Evolutionary conservation across 2,329 filamentous ascomycete species (phyloP), one percentile per base, ranked within the genome.

Genomic region (Alternaria triticina): DNA sequence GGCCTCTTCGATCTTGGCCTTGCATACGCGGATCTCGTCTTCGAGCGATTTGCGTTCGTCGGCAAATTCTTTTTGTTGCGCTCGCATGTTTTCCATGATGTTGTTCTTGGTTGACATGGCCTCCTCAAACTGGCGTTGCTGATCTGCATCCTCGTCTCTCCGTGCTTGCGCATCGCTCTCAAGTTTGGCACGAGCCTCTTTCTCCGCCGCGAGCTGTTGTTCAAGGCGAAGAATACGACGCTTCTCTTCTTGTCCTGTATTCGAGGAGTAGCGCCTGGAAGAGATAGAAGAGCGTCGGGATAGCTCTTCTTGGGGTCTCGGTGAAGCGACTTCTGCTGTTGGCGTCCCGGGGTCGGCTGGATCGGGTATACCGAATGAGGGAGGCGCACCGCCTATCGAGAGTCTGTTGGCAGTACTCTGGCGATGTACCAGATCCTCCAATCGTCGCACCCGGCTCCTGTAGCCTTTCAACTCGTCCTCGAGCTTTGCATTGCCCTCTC

Each of bases 61-160:
- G 36, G 91, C 85, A 70, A 97, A 97, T 74, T 98, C 96, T 25
- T 89, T 89, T 79, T 97, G 93, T 68, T 96, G 88, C 12, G 94
- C 91, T 75, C 98, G 94, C 83, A 99, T 93, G 74, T 99, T 99
- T 68, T 93, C 91, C 81, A 99, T 89, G 10, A 99, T 87, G 78
- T 98, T 96, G 71, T 92, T 91, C 79, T 99, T 99, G 1, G 92
- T 97, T 3, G 93, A 94, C 71, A 96, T 93, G 6, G 89, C 92
- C 78, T 98, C 95, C 67, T 96, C 89, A 65, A 97, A 87, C 72
- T 90, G 90, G 73, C 84, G 87, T 82, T 86, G 90, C 74, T 87
- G 87, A 71, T 88, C 86, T 70, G 83, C 86, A 75, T 87, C 88
- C 69, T 85, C 86, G 28, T 78, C 74, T 68, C 77, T 83, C 55